These are phyloP conservation scores for Zasmidium cellare DNA, from an alignment of 2,329 filamentous ascomycete genomes.

Conservation along the genomic window DNA sequence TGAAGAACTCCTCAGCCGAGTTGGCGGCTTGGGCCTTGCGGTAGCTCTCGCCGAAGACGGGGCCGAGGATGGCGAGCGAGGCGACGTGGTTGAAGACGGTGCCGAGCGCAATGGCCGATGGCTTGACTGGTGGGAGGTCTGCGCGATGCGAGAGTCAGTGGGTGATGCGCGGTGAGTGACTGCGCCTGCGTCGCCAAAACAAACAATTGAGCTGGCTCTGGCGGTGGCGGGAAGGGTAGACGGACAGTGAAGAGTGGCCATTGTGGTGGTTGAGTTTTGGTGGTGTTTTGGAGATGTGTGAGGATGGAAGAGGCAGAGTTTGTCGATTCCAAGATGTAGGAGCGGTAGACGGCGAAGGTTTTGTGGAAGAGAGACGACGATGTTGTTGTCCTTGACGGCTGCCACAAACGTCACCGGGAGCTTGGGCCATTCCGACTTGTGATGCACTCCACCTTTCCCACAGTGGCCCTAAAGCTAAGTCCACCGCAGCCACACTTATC, in stretches of 20 bases:
- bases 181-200: slow-evolving; percentile 6
- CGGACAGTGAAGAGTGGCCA: slow-evolving; percentile 63
- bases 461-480: no score
- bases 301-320: neutral
- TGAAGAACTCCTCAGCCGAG: slow-evolving; percentile 94
- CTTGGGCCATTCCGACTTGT: no score
- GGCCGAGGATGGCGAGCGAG: slow-evolving; percentile 82
- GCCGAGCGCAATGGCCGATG: slow-evolving; percentile 94
- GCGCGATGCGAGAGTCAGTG: slow-evolving; percentile 4
- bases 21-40: slow-evolving; percentile 87
- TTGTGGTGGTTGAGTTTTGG: slow-evolving; percentile 42
- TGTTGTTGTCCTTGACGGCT: neutral
- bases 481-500: no score
- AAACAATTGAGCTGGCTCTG: slow-evolving; percentile 4
- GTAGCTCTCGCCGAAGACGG: slow-evolving; percentile 93
- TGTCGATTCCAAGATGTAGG: no score
- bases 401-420: neutral
- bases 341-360: slow-evolving; percentile 6
- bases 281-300: slow-evolving; percentile 1
- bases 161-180: neutral
- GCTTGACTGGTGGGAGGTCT: slow-evolving; percentile 86
- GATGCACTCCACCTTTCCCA: no score
- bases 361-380: neutral
- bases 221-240: slow-evolving; percentile 16
- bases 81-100: slow-evolving; percentile 93